Percentiles rank a stretch among this genome's conserved stretches.
These are phyloP conservation scores for Mariannaea elegans DNA, from an alignment of 2,329 filamentous ascomycete genomes.

Conservation along the genomic window DNA sequence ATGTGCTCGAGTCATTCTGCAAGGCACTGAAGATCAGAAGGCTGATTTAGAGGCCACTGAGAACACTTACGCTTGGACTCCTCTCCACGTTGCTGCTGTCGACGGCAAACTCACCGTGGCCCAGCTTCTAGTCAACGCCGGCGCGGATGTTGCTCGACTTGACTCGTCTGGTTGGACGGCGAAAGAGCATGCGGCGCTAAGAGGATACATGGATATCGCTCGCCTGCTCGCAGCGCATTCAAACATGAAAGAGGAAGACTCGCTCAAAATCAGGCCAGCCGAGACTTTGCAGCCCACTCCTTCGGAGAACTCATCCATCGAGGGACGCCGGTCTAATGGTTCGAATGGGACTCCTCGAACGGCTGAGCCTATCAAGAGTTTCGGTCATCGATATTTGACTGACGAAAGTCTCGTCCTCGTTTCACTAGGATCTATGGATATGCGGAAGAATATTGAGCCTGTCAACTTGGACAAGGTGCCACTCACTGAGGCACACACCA, in stretches of 20 bases:
- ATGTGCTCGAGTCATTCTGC: conserved; percentile 80
- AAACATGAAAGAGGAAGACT: conserved; percentile 44
- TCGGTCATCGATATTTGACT: conserved; percentile 93
- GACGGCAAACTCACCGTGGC: conserved; percentile 83
- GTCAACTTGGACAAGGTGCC: conserved; percentile 91
- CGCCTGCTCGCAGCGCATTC: conserved; percentile 68
- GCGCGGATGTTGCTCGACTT: conserved; percentile 75
- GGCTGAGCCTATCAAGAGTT: conserved; percentile 88
- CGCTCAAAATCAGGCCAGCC: conserved; percentile 26
- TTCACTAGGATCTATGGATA: conserved; percentile 94
- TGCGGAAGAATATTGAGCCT: conserved; percentile 80
- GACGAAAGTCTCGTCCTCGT: conserved; percentile 91
- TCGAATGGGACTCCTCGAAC: conserved; percentile 58
- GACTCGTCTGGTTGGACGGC: conserved; percentile 96
- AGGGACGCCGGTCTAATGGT: conserved; percentile 65
- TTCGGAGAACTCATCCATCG: conserved; percentile 66
- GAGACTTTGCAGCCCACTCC: conserved; percentile 32
- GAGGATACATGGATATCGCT: conserved; percentile 87
- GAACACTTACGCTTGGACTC: conserved; percentile 90
- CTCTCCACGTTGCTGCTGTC: conserved; percentile 91
- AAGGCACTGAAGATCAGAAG: conserved; percentile 75
- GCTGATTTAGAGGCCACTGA: conserved; percentile 81
- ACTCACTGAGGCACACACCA: conserved; percentile 86
- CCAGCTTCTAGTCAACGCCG: conserved; percentile 79
- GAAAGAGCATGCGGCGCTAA: conserved; percentile 88